Conservation (phyloP, 106 monocot genomes). For the Chionographis japonica region DNA sequence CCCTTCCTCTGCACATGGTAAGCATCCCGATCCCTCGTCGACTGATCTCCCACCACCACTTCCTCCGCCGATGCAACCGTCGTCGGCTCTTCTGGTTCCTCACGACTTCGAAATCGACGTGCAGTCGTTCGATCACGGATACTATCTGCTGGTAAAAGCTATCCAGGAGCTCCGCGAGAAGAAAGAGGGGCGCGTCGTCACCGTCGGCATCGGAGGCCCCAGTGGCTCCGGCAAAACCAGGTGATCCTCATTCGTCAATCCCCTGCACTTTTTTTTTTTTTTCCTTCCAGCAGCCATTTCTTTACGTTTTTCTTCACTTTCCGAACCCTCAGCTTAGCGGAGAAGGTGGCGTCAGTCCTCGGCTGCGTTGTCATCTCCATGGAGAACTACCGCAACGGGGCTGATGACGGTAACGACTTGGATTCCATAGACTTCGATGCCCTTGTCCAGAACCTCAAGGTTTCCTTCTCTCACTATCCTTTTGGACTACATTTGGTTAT, state of each 20-base stretch:
- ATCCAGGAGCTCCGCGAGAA: slow-evolving; percentile 92
- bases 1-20: slow-evolving; percentile 96
- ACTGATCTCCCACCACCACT: neutral
- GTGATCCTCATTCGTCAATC: slow-evolving; percentile 18
- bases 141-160: slow-evolving; percentile 90
- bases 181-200: slow-evolving; percentile 73
- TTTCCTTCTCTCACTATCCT: slow-evolving; percentile 5
- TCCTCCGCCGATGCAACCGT: neutral
- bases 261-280: neutral
- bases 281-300: neutral
- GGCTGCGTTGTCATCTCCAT: slow-evolving; percentile 85
- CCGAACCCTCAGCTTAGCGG: slow-evolving; percentile 60
- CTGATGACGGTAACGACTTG: slow-evolving; percentile 81
- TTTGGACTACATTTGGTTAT: neutral
- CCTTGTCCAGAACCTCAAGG: slow-evolving; percentile 74
- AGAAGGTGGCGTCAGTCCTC: slow-evolving; percentile 92
- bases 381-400: slow-evolving; percentile 84
- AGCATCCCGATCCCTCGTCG: neutral
- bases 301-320: neutral
- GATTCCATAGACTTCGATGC: slow-evolving; percentile 75
- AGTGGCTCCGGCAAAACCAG: slow-evolving; percentile 96
- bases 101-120: neutral
- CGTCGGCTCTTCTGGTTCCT: neutral
- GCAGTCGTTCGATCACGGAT: slow-evolving; percentile 94
- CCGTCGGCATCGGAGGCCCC: slow-evolving; percentile 96